Conservation (phyloP, 352 stramenopile species). For the Pythium sukuiense region DNA sequence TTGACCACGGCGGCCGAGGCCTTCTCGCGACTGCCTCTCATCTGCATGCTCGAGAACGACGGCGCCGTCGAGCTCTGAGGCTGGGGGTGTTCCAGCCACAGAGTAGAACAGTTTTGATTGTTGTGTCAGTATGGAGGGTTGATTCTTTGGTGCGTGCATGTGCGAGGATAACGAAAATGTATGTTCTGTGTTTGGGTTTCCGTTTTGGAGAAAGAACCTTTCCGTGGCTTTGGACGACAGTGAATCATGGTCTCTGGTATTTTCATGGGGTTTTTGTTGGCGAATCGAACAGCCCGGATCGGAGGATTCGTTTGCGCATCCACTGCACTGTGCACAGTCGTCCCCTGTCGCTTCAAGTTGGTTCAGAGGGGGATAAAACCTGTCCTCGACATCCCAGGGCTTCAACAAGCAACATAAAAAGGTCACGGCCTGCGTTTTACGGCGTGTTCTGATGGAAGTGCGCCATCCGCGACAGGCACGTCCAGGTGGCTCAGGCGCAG, state of each 20-base stretch:
- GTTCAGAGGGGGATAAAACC: background rate
- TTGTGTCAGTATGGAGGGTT: background rate
- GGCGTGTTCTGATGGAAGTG: background rate
- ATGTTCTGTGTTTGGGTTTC: constrained; percentile 4
- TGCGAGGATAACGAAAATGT: constrained; percentile 2
- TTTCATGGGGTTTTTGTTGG: background rate
- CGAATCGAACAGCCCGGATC: background rate
- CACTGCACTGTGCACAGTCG: background rate
- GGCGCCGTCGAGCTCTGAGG: constrained; percentile 17
- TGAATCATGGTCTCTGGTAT: background rate
- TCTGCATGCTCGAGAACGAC: constrained; percentile 31
- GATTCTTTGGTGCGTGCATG: background rate
- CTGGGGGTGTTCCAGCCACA: background rate
- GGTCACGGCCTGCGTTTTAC: background rate
- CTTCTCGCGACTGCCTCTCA: constrained; percentile 25
- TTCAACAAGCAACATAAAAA: background rate
- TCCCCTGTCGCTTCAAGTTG: constrained; percentile 2
- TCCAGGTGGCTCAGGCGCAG: too few species aligned
- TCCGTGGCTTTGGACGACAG: background rate
- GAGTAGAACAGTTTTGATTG: background rate
- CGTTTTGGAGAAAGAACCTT: background rate
- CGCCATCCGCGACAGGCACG: too few species aligned
- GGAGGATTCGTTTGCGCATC: background rate
- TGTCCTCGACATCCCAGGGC: background rate
- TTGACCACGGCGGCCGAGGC: constrained; percentile 23